These are phyloP conservation scores for Rhodotorula sp. DNA, from an alignment of 1,284 basidiomycete species.

Conservation along the genomic window DNA sequence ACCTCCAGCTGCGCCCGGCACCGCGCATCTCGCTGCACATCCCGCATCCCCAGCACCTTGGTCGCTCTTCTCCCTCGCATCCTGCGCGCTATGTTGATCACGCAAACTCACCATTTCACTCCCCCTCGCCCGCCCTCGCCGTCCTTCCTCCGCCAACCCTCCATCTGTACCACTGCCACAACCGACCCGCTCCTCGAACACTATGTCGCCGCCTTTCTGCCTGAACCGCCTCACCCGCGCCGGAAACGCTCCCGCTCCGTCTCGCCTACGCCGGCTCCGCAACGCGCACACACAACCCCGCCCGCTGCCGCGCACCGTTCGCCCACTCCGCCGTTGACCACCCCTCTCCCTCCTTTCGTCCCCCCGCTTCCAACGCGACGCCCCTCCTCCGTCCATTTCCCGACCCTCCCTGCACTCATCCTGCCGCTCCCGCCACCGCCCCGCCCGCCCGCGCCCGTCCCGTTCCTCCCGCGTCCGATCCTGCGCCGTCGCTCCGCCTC, in stretches of 20 bases:
- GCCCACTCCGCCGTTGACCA: background rate
- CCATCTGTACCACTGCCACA: background rate
- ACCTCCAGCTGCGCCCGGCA: no score
- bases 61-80: background rate
- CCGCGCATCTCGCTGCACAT: no score
- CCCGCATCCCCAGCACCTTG: background rate
- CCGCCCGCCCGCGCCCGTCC: background rate
- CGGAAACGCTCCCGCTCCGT: slow-evolving; percentile 13
- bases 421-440: background rate
- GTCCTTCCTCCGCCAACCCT: background rate
- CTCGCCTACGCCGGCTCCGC: background rate
- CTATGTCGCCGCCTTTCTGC: slow-evolving; percentile 12
- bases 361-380: background rate
- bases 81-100: background rate
- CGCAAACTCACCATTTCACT: slow-evolving; percentile 24
- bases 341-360: background rate
- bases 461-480: background rate
- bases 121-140: slow-evolving; percentile 23
- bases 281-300: background rate
- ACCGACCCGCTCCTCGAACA: slow-evolving; percentile 8
- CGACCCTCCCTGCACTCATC: slow-evolving; percentile 1
- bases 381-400: background rate
- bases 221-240: background rate
- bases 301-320: background rate
- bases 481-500: background rate